Evolutionary conservation across 2,329 filamentous ascomycete species (phyloP), one percentile per base, ranked within the genome.

Genomic region (Arthrobotrys sinensis): DNA sequence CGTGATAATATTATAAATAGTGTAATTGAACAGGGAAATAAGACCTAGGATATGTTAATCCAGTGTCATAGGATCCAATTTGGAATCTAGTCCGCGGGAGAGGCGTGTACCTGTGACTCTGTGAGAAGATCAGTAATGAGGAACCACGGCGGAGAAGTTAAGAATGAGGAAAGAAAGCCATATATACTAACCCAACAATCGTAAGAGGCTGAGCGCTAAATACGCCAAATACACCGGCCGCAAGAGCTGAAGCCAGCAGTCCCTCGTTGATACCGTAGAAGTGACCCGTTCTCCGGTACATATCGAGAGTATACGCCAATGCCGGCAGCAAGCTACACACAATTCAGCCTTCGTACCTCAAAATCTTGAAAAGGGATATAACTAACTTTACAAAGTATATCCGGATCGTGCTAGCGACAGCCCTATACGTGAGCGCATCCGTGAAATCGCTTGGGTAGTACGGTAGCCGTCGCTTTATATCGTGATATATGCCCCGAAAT

Each of bases 141-240:
- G 24, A 19, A 21, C 11, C 6, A 52, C 11, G 4, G 19, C 7
- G n/a, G n/a, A n/a, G n/a, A n/a, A n/a, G 7, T 34, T 1, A 16
- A 24, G 24, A 28, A 36, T 2, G 14, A 53, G n/a, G 10, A 14
- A 45, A 36, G n/a, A 32, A 19, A 38, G n/a, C 28, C 10, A 60
- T 34, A 53, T n/a, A 60, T 34, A 53, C 73, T 96, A 1, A 97
- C 93, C 94, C 94, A 21, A 97, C 94, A 83, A 97, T 97, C 68
- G 95, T 93, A 72, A 97, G 86, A 5, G 94, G 94, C 83, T 97
- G 94, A 28, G 92, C 93, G 6, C 93, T 91, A 79, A 93, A 88
- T 0, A 96, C 81, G 1, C 92, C 87, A 83, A 97, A 97, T 0
- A 97, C 92, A 0, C 95, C 89, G 4, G 93, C 89, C 1, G 92